A percentile compares a stretch with the other conserved stretches of the same genome.
These are phyloP conservation scores for Fusarium pininemorale DNA, from an alignment of 2,329 filamentous ascomycete genomes.

Conservation along the genomic window DNA sequence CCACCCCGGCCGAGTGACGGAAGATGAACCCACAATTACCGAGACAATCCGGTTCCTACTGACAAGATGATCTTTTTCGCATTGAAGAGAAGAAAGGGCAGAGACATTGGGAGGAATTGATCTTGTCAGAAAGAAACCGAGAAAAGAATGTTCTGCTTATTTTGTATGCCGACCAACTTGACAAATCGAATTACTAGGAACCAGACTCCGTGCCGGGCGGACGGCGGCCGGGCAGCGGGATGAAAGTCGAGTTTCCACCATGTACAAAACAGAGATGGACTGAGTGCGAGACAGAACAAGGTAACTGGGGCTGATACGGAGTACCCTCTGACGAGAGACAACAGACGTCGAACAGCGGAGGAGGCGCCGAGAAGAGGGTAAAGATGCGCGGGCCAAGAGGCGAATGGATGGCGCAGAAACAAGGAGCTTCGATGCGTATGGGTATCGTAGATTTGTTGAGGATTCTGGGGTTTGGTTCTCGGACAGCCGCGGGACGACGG, in stretches of 20 bases:
- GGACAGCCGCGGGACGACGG: conserved; percentile 22
- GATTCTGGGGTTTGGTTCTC: conserved; percentile 28
- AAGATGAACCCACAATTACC: conserved; percentile 1
- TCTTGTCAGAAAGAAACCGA: background rate
- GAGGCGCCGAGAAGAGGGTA: conserved; percentile 31
- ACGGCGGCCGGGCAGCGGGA: background rate
- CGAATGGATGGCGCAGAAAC: conserved; percentile 10
- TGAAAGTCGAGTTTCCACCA: conserved; percentile 20
- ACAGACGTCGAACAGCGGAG: conserved; percentile 30
- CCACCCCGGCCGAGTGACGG: conserved; percentile 38
- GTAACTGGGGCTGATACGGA: conserved; percentile 5
- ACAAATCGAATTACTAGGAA: background rate
- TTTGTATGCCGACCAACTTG: background rate
- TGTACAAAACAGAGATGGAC: conserved; percentile 8
- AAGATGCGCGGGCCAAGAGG: conserved; percentile 38
- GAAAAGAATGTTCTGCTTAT: background rate
- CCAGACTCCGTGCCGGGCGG: conserved; percentile 1
- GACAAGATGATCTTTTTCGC: background rate
- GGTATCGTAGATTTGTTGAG: conserved; percentile 37
- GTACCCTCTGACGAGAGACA: conserved; percentile 2
- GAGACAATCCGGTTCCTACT: background rate
- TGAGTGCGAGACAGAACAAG: conserved; percentile 1
- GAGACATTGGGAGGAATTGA: background rate
- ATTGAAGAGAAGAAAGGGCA: background rate
- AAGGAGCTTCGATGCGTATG: conserved; percentile 13